These are phyloP conservation scores for Sonneratia alba DNA, from an alignment of 345 rosid species.

Conservation along the genomic window DNA sequence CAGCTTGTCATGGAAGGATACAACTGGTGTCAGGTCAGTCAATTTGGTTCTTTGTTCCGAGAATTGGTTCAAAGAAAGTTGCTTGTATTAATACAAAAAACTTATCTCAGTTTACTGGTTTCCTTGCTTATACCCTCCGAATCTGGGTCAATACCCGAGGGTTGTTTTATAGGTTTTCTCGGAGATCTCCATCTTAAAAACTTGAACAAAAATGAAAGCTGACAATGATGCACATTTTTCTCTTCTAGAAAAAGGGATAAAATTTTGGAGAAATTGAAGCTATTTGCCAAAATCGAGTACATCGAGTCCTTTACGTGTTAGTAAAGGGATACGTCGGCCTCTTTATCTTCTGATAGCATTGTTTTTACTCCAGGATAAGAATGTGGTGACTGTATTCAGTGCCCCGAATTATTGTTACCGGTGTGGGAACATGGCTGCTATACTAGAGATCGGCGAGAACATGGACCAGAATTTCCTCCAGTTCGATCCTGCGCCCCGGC, in stretches of 20 bases:
- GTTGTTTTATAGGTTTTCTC: neutral
- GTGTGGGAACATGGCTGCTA: constrained; percentile 97
- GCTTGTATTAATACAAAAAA: neutral
- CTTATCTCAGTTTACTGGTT: neutral
- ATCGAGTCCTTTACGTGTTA: neutral
- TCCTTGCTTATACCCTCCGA: neutral
- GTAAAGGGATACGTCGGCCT: neutral
- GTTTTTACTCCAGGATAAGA: constrained; percentile 45
- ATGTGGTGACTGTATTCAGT: constrained; percentile 90
- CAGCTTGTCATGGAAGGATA: constrained; percentile 96
- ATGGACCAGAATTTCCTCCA: constrained; percentile 95
- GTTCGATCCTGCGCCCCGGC: constrained; percentile 91
- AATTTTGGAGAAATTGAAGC: neutral
- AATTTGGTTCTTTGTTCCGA: neutral
- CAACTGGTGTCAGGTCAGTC: constrained; percentile 84
- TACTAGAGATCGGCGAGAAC: constrained; percentile 84
- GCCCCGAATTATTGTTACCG: constrained; percentile 94
- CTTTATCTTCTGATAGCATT: neutral
- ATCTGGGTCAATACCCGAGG: neutral
- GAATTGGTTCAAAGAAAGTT: no score
- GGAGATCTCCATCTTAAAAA: neutral
- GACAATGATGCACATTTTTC: neutral
- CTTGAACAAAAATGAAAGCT: neutral
- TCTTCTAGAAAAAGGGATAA: no score
- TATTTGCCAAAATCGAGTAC: neutral